Conservation (phyloP, 2,329 filamentous ascomycete species). For the Trichoderma guizhouense region DNA sequence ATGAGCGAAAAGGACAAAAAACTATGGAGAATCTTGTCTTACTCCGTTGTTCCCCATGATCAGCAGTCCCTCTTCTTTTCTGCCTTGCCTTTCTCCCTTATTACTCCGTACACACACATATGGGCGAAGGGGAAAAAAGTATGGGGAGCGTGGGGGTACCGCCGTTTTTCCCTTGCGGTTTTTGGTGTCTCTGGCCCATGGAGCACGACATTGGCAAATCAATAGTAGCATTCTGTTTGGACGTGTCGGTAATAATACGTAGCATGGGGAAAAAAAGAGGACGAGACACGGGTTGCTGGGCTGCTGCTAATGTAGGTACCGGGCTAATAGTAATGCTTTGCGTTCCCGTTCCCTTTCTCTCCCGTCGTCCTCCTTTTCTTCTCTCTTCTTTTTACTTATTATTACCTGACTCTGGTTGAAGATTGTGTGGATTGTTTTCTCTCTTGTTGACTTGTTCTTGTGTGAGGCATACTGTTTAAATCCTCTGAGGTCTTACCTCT, state of each 20-base stretch:
- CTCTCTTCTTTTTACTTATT: neutral
- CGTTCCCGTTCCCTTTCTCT: neutral
- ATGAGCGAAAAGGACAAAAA: neutral
- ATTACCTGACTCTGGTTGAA: neutral
- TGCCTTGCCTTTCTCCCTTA: neutral
- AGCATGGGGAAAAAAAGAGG: neutral
- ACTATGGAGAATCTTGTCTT: neutral
- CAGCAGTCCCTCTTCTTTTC: neutral
- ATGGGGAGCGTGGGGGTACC: conserved; percentile 14
- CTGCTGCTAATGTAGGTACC: conserved; percentile 4
- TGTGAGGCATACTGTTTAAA: neutral
- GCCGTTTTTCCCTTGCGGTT: neutral
- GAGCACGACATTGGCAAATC: neutral
- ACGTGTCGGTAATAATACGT: neutral
- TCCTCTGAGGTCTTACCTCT: neutral
- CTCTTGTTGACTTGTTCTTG: neutral
- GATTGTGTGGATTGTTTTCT: neutral
- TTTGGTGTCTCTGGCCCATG: neutral
- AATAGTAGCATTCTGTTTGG: neutral
- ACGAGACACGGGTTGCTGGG: neutral
- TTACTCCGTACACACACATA: neutral
- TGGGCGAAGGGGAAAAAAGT: neutral
- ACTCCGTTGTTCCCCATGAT: neutral
- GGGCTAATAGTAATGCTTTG: neutral
- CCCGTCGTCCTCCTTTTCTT: neutral